phyloP scores from a whole-genome alignment of 371 early-diverging fungal genomes.

The Umbelopsis sp. region DNA sequence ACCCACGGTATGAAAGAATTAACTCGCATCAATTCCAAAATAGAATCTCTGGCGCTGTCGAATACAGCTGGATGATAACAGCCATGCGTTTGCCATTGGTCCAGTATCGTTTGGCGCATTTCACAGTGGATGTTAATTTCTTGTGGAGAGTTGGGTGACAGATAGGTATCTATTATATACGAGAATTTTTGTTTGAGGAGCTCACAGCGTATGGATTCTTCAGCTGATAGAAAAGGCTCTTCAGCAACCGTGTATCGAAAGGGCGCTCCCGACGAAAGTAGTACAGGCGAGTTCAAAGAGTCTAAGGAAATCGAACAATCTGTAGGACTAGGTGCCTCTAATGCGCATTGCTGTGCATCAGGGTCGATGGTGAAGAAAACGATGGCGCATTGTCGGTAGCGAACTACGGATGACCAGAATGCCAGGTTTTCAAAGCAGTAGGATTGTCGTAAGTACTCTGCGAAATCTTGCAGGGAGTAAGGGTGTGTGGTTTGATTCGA shows the following conservation, averaged over 20 bases:
- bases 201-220: constrained; percentile 32
- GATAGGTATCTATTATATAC: constrained; percentile 34
- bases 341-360: not conserved
- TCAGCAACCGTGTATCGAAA: constrained; percentile 4
- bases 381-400: constrained; percentile 8
- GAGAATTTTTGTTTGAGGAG: constrained; percentile 34
- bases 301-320: not conserved
- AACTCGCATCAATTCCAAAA: constrained; percentile 50
- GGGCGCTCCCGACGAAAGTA: not conserved
- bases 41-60: constrained; percentile 39
- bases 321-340: not conserved
- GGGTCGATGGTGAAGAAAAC: constrained; percentile 11
- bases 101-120: constrained; percentile 45
- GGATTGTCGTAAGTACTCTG: constrained; percentile 37
- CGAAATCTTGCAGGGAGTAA: constrained; percentile 39
- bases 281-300: not conserved
- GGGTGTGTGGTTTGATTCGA: constrained; percentile 32
- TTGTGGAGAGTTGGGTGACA: constrained; percentile 48
- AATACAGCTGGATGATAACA: constrained; percentile 38
- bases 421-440: constrained; percentile 49
- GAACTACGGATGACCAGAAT: constrained; percentile 44
- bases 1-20: constrained; percentile 52
- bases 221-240: not conserved
- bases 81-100: constrained; percentile 26
- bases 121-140: constrained; percentile 58